These are phyloP conservation scores for Coniochaeta prunicola DNA, from an alignment of 2,329 filamentous ascomycete genomes.

Conservation along the genomic window DNA sequence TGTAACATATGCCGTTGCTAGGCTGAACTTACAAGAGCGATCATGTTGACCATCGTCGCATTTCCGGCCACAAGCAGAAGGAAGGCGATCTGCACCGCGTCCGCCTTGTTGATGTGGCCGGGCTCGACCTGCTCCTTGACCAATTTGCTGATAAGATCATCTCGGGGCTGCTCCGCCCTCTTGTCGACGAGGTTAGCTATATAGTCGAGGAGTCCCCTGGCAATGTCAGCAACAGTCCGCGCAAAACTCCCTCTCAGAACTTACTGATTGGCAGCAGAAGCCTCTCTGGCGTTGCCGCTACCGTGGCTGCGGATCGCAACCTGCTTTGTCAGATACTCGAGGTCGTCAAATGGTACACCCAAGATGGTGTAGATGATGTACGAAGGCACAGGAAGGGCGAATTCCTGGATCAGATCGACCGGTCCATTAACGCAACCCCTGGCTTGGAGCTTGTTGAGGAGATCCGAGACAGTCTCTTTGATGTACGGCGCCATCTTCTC, in stretches of 20 bases:
- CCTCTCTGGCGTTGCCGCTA: conserved; percentile 37
- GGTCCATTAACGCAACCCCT: conserved; percentile 27
- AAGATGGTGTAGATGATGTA: conserved; percentile 44
- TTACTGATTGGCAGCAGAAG: conserved; percentile 34
- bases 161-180: conserved; percentile 27
- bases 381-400: conserved; percentile 39
- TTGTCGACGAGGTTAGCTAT: conserved; percentile 34
- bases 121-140: conserved; percentile 31
- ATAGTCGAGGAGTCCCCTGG: conserved; percentile 34
- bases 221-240: not conserved
- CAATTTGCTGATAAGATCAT: conserved; percentile 39
- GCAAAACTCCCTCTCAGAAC: too few species aligned
- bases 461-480: conserved; percentile 33
- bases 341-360: conserved; percentile 38
- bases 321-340: conserved; percentile 37
- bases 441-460: conserved; percentile 30
- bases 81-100: conserved; percentile 40
- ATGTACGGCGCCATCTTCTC: conserved; percentile 35
- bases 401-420: conserved; percentile 37
- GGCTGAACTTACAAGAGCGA: conserved; percentile 26
- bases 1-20: not conserved
- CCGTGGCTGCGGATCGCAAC: conserved; percentile 39
- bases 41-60: conserved; percentile 45
- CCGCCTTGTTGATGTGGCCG: conserved; percentile 29
- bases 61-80: conserved; percentile 43